Evolutionary conservation across 352 stramenopile species (phyloP).

Genomic region (Elongisporangium prolatum): DNA sequence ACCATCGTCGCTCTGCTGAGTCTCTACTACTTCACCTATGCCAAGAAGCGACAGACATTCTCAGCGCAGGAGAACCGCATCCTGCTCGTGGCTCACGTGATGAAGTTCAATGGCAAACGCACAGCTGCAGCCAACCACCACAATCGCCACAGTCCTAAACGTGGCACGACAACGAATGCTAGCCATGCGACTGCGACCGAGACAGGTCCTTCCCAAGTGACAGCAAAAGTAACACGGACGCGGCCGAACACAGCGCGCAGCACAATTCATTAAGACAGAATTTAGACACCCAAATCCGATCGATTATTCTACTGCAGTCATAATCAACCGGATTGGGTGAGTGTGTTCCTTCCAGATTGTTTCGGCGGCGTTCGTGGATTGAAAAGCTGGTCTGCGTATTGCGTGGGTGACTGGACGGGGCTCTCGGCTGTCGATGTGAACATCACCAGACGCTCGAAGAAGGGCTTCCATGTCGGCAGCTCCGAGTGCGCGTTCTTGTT

Average conservation of each 20-base stretch:
- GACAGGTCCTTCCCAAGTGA: too few relatives aligned
- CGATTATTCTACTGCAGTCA: too few relatives aligned
- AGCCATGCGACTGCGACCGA: too few relatives aligned
- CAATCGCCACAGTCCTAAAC: too few relatives aligned
- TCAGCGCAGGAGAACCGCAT: constrained; percentile 14
- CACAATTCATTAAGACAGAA: too few relatives aligned
- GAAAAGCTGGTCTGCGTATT: constrained; percentile 23
- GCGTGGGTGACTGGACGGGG: constrained; percentile 20
- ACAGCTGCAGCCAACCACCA: background rate
- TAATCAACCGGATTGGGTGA: too few relatives aligned
- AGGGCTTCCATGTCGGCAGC: background rate
- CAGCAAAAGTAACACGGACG: too few relatives aligned
- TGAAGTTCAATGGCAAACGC: constrained; percentile 10
- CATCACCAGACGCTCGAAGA: background rate
- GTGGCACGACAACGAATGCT: too few relatives aligned
- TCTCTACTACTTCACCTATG: constrained; percentile 14
- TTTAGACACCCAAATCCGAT: too few relatives aligned
- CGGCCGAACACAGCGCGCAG: too few relatives aligned
- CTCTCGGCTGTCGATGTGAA: background rate
- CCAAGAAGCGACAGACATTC: constrained; percentile 15
- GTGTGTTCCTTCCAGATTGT: too few relatives aligned
- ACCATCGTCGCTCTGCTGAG: constrained; percentile 6
- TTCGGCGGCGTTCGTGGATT: background rate
- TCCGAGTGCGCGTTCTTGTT: background rate
- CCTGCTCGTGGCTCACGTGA: constrained; percentile 8